Percentiles rank a stretch among this genome's conserved stretches.
Evolutionary conservation across 345 rosid species (phyloP).

Genomic region (Brassica incana): DNA sequence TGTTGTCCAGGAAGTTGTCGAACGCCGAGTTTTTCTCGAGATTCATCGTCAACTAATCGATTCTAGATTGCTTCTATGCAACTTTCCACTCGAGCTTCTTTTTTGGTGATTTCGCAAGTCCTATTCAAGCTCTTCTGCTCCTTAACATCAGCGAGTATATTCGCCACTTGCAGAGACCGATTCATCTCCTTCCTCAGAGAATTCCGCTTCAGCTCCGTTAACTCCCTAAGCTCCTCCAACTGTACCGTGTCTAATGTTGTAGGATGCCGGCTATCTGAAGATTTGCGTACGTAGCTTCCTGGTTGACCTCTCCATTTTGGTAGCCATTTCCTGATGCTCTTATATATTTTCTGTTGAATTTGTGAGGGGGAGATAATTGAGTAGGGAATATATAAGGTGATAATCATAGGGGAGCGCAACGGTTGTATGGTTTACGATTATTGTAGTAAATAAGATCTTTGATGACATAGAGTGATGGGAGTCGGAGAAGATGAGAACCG

Average conservation of each 20-base stretch:
- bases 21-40: background rate
- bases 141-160: constrained; percentile 87
- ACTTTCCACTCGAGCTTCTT: background rate
- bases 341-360: background rate
- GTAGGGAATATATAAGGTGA: background rate
- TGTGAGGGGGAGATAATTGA: background rate
- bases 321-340: background rate
- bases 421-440: too few species aligned
- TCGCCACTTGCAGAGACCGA: constrained; percentile 76
- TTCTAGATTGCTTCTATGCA: background rate
- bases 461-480: background rate
- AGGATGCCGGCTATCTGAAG: constrained; percentile 92
- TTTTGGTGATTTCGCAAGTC: constrained; percentile 62
- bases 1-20: background rate
- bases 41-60: background rate
- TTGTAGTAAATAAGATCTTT: background rate
- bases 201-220: constrained; percentile 71
- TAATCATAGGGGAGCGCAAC: too few species aligned
- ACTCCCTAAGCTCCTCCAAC: constrained; percentile 63
- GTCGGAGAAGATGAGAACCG: background rate
- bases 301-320: background rate
- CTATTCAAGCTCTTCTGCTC: constrained; percentile 84
- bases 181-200: constrained; percentile 67
- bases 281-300: constrained; percentile 81
- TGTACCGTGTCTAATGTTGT: constrained; percentile 30